A percentile compares a stretch with the other conserved stretches of the same genome.
phyloP scores from a whole-genome alignment of 2,329 filamentous ascomycete species.

The Neofusicoccum cordaticola region DNA sequence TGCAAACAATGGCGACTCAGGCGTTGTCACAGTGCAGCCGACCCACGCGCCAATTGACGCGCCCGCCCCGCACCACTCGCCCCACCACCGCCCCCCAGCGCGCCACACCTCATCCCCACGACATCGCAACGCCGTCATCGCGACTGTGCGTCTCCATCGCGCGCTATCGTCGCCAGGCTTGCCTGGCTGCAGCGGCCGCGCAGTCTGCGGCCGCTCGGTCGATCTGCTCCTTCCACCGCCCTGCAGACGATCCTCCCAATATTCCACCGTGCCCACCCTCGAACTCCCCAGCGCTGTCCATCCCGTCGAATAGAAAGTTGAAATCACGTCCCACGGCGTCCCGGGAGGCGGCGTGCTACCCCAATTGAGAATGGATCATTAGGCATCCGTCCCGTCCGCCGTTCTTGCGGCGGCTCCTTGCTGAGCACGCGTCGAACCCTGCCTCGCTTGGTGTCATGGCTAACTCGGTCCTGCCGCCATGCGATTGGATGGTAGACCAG shows the following conservation, averaged over 20 bases:
- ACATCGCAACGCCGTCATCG: not conserved
- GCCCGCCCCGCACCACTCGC: not conserved
- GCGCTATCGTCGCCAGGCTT: not conserved
- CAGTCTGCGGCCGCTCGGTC: too few relatives aligned
- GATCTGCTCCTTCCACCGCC: too few relatives aligned
- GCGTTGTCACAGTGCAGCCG: conserved; percentile 4
- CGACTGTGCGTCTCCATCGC: not conserved
- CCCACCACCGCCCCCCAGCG: not conserved
- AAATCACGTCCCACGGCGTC: not conserved
- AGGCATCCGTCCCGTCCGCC: not conserved
- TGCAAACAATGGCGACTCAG: not conserved
- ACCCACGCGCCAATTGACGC: not conserved
- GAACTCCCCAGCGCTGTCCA: too few relatives aligned
- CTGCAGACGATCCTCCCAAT: too few relatives aligned
- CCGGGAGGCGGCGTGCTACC: not conserved
- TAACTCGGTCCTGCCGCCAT: not conserved
- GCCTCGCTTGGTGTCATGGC: not conserved
- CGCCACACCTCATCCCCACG: not conserved
- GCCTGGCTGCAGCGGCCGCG: not conserved
- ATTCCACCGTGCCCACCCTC: too few relatives aligned
- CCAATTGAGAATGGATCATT: not conserved
- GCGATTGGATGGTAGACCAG: too few relatives aligned
- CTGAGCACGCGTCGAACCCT: not conserved
- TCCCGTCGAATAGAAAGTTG: not conserved
- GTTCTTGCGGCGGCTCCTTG: not conserved